Conservation (phyloP, 108 stramenopile genomes). For the Poteriospumella lacustris region DNA sequence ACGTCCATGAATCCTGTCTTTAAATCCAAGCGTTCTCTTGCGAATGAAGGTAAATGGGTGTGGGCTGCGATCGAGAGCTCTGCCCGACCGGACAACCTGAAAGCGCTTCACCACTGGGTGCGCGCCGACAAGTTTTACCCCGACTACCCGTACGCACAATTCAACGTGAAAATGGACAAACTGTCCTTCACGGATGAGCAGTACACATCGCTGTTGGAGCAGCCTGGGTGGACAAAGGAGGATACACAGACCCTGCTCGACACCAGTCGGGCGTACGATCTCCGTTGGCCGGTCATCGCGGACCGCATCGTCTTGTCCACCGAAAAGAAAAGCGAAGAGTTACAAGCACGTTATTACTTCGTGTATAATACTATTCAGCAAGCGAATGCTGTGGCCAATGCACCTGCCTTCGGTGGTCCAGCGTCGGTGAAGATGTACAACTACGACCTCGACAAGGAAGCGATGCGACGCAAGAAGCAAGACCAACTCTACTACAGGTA, state of each 20-base stretch:
- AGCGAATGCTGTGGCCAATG: background rate
- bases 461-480: background rate
- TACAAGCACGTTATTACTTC: constrained; percentile 79
- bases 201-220: constrained; percentile 49
- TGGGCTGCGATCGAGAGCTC: background rate
- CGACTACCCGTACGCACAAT: constrained; percentile 87
- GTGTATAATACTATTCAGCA: constrained; percentile 34
- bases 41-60: constrained; percentile 15
- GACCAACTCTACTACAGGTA: constrained; percentile 9
- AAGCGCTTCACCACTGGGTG: constrained; percentile 13
- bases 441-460: background rate
- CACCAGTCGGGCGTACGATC: constrained; percentile 65
- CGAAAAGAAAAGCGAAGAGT: constrained; percentile 67
- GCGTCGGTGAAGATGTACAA: background rate
- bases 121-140: constrained; percentile 58
- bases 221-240: constrained; percentile 65
- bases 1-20: background rate
- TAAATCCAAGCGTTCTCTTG: background rate
- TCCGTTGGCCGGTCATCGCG: constrained; percentile 79
- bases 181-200: constrained; percentile 70
- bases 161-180: constrained; percentile 74
- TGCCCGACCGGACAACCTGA: background rate
- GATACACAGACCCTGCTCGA: constrained; percentile 84
- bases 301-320: constrained; percentile 39
- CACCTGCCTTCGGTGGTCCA: background rate